Conservation (phyloP, 2,329 filamentous ascomycete species). For the Malbranchea zuffiana region DNA sequence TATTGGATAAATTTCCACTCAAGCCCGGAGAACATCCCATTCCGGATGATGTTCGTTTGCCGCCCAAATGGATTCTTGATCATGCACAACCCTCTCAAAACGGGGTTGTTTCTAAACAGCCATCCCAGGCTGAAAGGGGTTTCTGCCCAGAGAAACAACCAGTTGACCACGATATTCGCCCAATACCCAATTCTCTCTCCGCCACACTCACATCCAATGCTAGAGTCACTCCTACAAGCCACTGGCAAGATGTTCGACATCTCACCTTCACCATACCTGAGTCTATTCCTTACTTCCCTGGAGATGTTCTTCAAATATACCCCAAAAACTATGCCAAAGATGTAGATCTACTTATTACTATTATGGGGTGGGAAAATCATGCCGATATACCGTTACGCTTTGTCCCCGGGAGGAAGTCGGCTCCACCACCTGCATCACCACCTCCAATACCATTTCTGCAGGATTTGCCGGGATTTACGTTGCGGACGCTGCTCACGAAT, state of each 20-base stretch:
- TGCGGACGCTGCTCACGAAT: conserved; percentile 66
- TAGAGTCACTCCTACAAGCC: conserved; percentile 60
- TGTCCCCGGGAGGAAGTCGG: conserved; percentile 19
- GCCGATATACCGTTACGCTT: conserved; percentile 61
- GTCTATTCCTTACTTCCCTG: conserved; percentile 49
- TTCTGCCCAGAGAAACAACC: conserved; percentile 7
- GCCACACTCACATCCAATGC: conserved; percentile 55
- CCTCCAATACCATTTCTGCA: conserved; percentile 29
- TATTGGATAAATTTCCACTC: conserved; percentile 59
- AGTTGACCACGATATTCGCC: conserved; percentile 36
- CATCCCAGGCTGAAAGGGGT: neutral
- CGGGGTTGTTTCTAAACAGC: neutral
- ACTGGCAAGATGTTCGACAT: conserved; percentile 91
- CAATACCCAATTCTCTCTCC: conserved; percentile 46
- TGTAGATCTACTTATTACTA: conserved; percentile 62
- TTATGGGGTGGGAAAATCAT: conserved; percentile 66
- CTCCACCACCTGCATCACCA: conserved; percentile 19
- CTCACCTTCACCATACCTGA: conserved; percentile 48
- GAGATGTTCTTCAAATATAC: conserved; percentile 69
- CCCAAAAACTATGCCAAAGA: conserved; percentile 79
- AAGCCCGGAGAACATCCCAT: conserved; percentile 58
- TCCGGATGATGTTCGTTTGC: conserved; percentile 60
- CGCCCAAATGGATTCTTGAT: conserved; percentile 58
- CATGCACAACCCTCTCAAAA: neutral
- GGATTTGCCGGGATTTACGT: conserved; percentile 40